Evolutionary conservation across 805 yeast genomes (phyloP).

Genomic region (Torulaspora gathmanii): DNA sequence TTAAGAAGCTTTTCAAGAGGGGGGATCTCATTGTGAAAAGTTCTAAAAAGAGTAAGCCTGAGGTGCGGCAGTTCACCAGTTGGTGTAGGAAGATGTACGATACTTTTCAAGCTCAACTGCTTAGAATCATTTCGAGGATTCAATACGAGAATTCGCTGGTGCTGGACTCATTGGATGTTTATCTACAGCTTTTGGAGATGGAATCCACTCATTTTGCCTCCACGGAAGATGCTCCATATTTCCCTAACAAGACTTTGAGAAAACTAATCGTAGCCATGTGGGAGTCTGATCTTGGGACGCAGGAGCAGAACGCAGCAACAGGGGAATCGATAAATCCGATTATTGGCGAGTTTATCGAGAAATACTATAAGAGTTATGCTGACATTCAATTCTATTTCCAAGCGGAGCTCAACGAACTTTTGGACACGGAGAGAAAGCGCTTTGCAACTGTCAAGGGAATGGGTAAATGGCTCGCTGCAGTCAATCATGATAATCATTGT

Average conservation of each 20-base stretch:
- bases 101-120: conserved; percentile 44
- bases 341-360: conserved; percentile 51
- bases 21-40: conserved; percentile 29
- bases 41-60: conserved; percentile 27
- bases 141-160: conserved; percentile 44
- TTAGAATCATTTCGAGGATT: conserved; percentile 39
- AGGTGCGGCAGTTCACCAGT: conserved; percentile 39
- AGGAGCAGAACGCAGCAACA: conserved; percentile 44
- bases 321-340: conserved; percentile 42
- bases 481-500: conserved; percentile 36
- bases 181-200: conserved; percentile 49
- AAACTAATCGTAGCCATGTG: conserved; percentile 39
- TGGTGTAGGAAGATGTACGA: conserved; percentile 64
- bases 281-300: conserved; percentile 37
- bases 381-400: conserved; percentile 78
- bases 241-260: conserved; percentile 54
- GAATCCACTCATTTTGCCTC: conserved; percentile 56
- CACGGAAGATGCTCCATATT: conserved; percentile 49
- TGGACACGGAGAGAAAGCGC: conserved; percentile 20
- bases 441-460: conserved; percentile 21
- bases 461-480: conserved; percentile 39
- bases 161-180: conserved; percentile 51
- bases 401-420: conserved; percentile 40
- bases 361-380: conserved; percentile 54
- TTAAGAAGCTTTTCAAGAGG: conserved; percentile 32